Base-by-base conservation (phyloP, 306 rosid species). In the Senna siamea region DNA sequence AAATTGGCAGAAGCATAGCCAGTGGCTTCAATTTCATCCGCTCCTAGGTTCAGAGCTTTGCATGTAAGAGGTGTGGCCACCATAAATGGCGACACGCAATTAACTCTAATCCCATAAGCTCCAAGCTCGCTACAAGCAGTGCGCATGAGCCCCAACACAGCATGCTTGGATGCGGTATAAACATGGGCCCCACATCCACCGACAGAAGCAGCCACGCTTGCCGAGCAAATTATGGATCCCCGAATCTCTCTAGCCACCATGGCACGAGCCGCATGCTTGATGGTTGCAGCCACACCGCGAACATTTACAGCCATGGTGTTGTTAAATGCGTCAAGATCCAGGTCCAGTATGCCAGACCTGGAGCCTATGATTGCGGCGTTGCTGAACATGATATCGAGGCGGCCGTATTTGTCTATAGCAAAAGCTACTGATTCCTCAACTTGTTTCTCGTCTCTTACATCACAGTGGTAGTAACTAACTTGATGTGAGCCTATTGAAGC, bases 151-250 rank as follows among this genome's bases (percentile, higher is more conserved):
- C 97, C 97, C 0, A 87, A 5, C 17, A 92, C 34, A 15, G 87
- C 89, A 28, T 85, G 89, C 66, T 89, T 92, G 2, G 97, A 76
- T 47, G 81, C 18, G 0, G 88, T 76, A 62, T 92, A 89, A 44
- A 71, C 90, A 19, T 61, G 68, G 0, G 89, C 85, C 0, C 74
- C 87, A 4, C 77, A 62, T 2, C 92, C 95, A 0, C 80, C 96
- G 0, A 87, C 18, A 2, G 84, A 71, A 9, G 82, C 86, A 0
- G 93, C 89, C 52, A 83, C 89, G 37, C 96, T 92, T 0, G 91
- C 58, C 0, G 96, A 90, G 70, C 96, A 93, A 4, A 93, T 90
- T 60, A 93, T 83, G 9, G 98, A 93, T 1, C 98, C 96, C 0
- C 81, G 81, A 4, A 47, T 77, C 13, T 81, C 72, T 0, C 69